Base-by-base conservation (phyloP, 805 yeast genomes). In the Suhomyces pyralidae region DNA sequence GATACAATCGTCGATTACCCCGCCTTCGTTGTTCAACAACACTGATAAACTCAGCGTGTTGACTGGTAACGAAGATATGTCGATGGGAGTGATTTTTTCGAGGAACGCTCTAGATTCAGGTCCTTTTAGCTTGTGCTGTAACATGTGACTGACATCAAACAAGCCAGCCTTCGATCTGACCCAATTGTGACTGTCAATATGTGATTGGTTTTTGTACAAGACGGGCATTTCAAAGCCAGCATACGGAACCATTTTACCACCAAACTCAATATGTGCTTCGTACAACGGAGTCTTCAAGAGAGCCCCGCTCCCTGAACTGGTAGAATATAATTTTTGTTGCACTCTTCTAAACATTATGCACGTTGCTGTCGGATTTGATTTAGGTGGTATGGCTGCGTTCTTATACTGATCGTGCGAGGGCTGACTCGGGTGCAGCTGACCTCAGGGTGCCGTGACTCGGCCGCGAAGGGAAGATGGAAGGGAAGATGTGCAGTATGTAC, bases 141-240 rank as follows among this genome's bases (percentile, higher is more conserved):
- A 80, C 99, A 94, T 94, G 70, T 94, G 99, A 51, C 97, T 89
- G 49, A 94, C 99, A 67, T 94, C 99, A 63, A 94, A 94, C 48
- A 94, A 75, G 6, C 99, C 99, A 36, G 92, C 91, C 56, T 88
- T 81, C 19, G 75, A 64, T 68, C 99, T 82, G 0, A 93, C 96
- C 98, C 98, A 94, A 50, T 86, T 81, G 73, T 94, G 99, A 0
- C 97, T 91, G 55, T 91, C 96, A 40, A 90, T 84, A 68, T 93
- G 98, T 1, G 89, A 71, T 70, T 89, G 96, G n/a, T 79, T 84
- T 57, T 82, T 80, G 75, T 92, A 94, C 28, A 90, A 70, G 8
- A 94, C 91, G 1, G 99, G 99, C 97, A 94, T 93, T 46, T 86
- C 82, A 64, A 82, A 94, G n/a, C 97, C 97, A 15, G 98, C 98